These are phyloP conservation scores for Calocera viscosa DNA, from an alignment of 768 basidiomycete species.

Conservation along the genomic window DNA sequence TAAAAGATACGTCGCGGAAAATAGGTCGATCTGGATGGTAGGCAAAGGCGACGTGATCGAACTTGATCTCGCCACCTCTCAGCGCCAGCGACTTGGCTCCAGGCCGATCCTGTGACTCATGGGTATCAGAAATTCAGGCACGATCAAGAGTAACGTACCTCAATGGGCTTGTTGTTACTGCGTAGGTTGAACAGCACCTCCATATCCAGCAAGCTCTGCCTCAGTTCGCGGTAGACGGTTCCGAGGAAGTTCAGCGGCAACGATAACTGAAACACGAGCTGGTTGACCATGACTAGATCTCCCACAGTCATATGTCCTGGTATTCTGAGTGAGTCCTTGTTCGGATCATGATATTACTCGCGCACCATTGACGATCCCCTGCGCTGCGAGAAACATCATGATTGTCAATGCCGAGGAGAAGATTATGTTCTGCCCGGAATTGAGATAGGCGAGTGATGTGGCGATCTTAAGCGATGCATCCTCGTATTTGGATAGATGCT, in stretches of 20 bases:
- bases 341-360: not conserved
- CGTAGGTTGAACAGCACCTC: conserved; percentile 86
- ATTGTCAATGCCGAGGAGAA: conserved; percentile 86
- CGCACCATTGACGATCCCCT: conserved; percentile 82
- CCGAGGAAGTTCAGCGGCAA: conserved; percentile 94
- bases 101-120: conserved; percentile 46
- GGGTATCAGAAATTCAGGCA: not conserved
- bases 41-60: conserved; percentile 82
- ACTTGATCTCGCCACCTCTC: conserved; percentile 75
- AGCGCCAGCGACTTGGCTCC: conserved; percentile 55
- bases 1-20: conserved; percentile 76
- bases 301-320: conserved; percentile 95
- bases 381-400: conserved; percentile 93
- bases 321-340: not conserved
- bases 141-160: conserved; percentile 32
- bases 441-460: conserved; percentile 82
- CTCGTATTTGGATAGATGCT: conserved; percentile 74
- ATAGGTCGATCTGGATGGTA: conserved; percentile 90
- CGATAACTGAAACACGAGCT: conserved; percentile 93
- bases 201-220: conserved; percentile 95
- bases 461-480: conserved; percentile 88
- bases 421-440: conserved; percentile 94
- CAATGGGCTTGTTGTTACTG: conserved; percentile 59
- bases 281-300: conserved; percentile 98
- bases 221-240: conserved; percentile 91